These are phyloP conservation scores for Tricholoma hemisulphureum DNA, from an alignment of 768 basidiomycete species.

Conservation along the genomic window DNA sequence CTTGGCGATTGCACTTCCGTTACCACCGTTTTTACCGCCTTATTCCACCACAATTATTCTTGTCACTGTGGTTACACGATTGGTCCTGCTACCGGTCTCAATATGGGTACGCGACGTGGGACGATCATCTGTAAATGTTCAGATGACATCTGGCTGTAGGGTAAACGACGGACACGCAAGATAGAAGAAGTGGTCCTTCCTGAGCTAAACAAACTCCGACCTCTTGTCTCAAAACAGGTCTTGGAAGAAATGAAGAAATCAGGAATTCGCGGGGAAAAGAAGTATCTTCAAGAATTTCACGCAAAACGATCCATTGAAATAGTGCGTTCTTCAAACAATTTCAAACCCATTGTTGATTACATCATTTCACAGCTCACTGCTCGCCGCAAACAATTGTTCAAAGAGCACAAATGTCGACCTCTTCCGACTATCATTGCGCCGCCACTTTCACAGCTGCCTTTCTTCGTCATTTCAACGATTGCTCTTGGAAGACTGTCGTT, in stretches of 20 bases:
- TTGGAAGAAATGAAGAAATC: conserved; percentile 54
- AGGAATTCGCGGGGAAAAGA: conserved; percentile 54
- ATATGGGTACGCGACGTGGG: conserved; percentile 60
- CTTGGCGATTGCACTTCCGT: conserved; percentile 70
- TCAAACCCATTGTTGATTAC: neutral
- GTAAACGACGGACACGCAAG: conserved; percentile 56
- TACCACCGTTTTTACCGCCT: conserved; percentile 62
- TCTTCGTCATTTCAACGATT: conserved; percentile 67
- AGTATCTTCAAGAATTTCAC: conserved; percentile 48
- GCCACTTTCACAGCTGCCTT: conserved; percentile 64
- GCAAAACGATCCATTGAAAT: conserved; percentile 45
- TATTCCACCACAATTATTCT: conserved; percentile 78
- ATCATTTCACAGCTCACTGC: conserved; percentile 42
- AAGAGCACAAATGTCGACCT: conserved; percentile 56
- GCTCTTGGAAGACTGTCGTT: conserved; percentile 54
- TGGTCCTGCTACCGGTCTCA: conserved; percentile 65
- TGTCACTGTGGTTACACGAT: conserved; percentile 58
- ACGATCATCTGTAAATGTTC: conserved; percentile 1
- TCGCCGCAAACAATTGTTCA: conserved; percentile 59
- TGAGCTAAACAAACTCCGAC: conserved; percentile 49
- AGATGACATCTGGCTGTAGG: conserved; percentile 37
- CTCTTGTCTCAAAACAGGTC: conserved; percentile 38
- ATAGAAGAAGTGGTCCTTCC: conserved; percentile 63
- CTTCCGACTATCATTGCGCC: conserved; percentile 58
- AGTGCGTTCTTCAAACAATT: conserved; percentile 34